Conservation (phyloP, 495 filamentous ascomycete species). For the Echria macrotheca region DNA sequence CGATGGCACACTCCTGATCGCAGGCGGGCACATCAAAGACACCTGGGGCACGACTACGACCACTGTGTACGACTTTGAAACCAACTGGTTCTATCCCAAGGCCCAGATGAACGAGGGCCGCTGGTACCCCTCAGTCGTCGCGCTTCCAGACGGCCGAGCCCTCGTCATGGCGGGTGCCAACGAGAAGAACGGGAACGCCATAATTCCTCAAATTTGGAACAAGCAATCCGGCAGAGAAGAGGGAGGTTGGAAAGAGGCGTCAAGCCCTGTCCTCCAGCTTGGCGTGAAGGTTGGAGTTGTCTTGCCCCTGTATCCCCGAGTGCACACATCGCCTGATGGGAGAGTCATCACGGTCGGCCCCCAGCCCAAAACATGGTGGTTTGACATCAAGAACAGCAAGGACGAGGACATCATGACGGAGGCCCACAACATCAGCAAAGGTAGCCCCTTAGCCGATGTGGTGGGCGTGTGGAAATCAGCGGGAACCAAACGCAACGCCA, state of each 20-base stretch:
- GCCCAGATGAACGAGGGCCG: constrained; percentile 1
- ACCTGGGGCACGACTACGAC: not conserved
- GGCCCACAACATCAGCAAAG: not conserved
- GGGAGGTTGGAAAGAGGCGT: constrained; percentile 2
- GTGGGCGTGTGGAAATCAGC: not conserved
- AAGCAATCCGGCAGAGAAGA: no score
- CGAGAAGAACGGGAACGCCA: not conserved
- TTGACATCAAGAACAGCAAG: constrained; percentile 6
- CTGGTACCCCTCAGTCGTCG: constrained; percentile 7
- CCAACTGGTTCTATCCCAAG: constrained; percentile 4
- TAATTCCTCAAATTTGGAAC: constrained; percentile 8
- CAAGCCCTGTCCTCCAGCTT: not conserved
- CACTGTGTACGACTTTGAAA: not conserved
- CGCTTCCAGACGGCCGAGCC: constrained; percentile 4
- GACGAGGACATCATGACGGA: not conserved
- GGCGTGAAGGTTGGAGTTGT: no score
- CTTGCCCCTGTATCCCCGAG: constrained; percentile 1
- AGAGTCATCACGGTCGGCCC: constrained; percentile 1
- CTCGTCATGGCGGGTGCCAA: constrained; percentile 2
- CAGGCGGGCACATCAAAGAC: constrained; percentile 8
- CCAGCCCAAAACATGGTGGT: not conserved
- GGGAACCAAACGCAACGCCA: not conserved
- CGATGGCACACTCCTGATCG: constrained; percentile 4
- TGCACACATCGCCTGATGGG: not conserved
- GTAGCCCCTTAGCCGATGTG: no score